Evolutionary conservation across 2,329 filamentous ascomycete genomes (phyloP).

Genomic region (Atkinsonella hypoxylon): DNA sequence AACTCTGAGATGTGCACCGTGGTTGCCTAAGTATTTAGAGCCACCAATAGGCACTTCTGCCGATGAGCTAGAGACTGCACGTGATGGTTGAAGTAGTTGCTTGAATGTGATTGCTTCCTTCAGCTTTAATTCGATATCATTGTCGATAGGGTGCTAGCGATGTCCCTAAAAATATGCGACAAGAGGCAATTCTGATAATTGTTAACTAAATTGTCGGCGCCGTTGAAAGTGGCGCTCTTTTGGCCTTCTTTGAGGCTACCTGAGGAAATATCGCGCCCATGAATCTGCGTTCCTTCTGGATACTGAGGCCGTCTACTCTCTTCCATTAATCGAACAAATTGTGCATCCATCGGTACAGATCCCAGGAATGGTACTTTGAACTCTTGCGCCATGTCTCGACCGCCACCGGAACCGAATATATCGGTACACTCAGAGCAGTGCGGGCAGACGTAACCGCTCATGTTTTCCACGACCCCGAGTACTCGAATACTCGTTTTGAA

Average conservation of each 20-base stretch:
- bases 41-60: too few species aligned
- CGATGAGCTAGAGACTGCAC: too few species aligned
- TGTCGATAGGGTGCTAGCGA: constrained; percentile 31
- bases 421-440: constrained; percentile 79
- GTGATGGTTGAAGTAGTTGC: too few species aligned
- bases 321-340: constrained; percentile 81
- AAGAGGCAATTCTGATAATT: constrained; percentile 66
- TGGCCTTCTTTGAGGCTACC: constrained; percentile 7
- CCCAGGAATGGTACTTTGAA: constrained; percentile 78
- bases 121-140: neutral
- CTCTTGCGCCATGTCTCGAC: constrained; percentile 77
- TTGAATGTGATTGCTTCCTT: neutral
- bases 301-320: constrained; percentile 54
- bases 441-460: constrained; percentile 82
- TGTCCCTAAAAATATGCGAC: constrained; percentile 53
- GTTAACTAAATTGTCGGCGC: constrained; percentile 41
- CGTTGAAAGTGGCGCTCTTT: constrained; percentile 13
- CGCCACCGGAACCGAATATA: constrained; percentile 85
- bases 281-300: constrained; percentile 52
- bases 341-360: constrained; percentile 81
- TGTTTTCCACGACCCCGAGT: constrained; percentile 91
- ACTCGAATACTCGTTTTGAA: constrained; percentile 67
- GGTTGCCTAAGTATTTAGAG: too few species aligned
- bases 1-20: too few species aligned
- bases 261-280: constrained; percentile 39